phyloP scores from a whole-genome alignment of 2,329 filamentous ascomycete species.

The Incumbomyces lentus region DNA sequence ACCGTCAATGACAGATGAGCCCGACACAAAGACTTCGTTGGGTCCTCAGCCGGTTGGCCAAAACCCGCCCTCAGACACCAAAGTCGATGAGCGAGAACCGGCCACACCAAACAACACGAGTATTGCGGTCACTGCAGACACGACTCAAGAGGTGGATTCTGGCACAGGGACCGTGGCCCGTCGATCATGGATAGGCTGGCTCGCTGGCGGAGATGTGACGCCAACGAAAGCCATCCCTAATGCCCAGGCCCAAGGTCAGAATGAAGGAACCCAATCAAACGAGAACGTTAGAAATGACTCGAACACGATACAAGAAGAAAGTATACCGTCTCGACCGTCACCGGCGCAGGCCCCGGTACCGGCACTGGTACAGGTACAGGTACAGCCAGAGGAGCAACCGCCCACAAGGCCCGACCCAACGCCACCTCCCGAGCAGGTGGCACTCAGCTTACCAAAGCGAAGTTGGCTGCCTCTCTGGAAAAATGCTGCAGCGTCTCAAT shows the following conservation, averaged over 20 bases:
- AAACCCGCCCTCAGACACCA: too few species aligned
- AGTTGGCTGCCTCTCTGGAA: slow-evolving; percentile 39
- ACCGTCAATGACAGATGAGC: neutral
- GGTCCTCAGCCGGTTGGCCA: too few species aligned
- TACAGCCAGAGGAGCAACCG: too few species aligned
- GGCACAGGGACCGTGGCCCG: neutral
- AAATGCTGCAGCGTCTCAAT: slow-evolving; percentile 13
- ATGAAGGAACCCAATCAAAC: neutral
- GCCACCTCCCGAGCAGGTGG: neutral
- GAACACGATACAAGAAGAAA: too few species aligned
- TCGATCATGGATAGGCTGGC: slow-evolving; percentile 6
- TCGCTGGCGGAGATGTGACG: slow-evolving; percentile 7
- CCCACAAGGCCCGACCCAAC: too few species aligned
- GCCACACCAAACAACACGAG: neutral
- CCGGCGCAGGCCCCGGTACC: too few species aligned
- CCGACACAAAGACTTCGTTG: neutral
- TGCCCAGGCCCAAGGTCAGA: neutral
- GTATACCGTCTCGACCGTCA: too few species aligned
- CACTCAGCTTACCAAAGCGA: slow-evolving; percentile 24
- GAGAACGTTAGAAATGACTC: neutral
- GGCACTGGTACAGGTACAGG: too few species aligned
- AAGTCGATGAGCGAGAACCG: too few species aligned
- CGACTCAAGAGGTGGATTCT: neutral
- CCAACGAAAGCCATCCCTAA: neutral
- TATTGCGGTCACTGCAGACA: neutral